Evolutionary conservation across 305 asterid genomes (phyloP), one percentile per base, ranked within the genome.

Genomic region (Fraxinus floribunda): DNA sequence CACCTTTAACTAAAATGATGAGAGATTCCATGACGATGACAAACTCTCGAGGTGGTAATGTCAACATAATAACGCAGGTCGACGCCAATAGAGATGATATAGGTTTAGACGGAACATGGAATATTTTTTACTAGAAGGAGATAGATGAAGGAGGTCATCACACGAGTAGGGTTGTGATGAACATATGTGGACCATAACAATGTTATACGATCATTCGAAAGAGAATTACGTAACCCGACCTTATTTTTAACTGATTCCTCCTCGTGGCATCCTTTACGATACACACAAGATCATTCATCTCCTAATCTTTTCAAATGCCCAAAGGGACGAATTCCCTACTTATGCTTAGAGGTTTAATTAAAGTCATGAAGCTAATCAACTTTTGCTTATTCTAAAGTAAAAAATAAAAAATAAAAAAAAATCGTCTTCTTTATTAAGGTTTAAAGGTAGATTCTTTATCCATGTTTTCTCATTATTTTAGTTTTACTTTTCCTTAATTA

Each of bases 341-440:
- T 88, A 88, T 83, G 87, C 86, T 82, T 75, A 52, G 5, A 85
- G 82, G 71, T 79, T 88, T 83, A 76, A 88, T 87, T 86, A 86
- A 90, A 88, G 90, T 80, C 5, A 75, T 71, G 57, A 60, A 84
- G 83, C 76, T 88, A 86, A 88, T 85, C 62, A 36, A 85, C 91
- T 87, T 91, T 90, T 85, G 80, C 85, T 20, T 87, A 85, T 88
- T 83, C 91, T 78, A 86, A 91, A 88, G 88, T 78, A 36, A 11
- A 29, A 68, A 30, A 73, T n/a, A n/a, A n/a, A 44, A 38, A 7
- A 30, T 1, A 30, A 2, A 30, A 30, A 30, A 29, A 29, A 29
- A 1, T n/a, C 82, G 72, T 18, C 44, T n/a, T 78, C 78, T 15
- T 73, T 60, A 74, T 84, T 74, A 83, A 84, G 71, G 75, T 78